Conservation (phyloP, 2,329 filamentous ascomycete genomes). For the Neopestalotiopsis rosae region DNA sequence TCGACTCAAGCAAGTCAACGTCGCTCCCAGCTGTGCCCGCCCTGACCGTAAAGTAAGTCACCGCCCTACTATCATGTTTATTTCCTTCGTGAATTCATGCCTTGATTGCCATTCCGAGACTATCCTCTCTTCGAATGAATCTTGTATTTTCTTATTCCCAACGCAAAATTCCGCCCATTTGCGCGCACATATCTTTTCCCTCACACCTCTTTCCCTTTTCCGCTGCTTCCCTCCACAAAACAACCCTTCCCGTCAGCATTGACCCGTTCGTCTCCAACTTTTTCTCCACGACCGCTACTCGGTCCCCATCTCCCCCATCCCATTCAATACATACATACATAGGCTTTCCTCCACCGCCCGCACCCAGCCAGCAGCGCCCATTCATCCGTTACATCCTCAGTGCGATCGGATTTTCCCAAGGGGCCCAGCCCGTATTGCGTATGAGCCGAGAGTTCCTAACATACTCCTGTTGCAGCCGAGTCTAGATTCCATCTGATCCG, state of each 20-base stretch:
- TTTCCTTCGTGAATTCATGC: background rate
- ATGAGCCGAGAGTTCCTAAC: background rate
- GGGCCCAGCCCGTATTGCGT: background rate
- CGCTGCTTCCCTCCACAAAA: slow-evolving; percentile 1
- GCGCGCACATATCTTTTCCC: background rate
- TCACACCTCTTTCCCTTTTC: slow-evolving; percentile 1
- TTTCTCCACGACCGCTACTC: slow-evolving; percentile 15
- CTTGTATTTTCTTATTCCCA: background rate
- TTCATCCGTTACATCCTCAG: background rate
- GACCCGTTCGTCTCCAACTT: slow-evolving; percentile 17
- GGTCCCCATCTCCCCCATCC: slow-evolving; percentile 4
- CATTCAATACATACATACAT: slow-evolving; percentile 1
- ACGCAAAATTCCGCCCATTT: background rate
- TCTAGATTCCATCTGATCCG: background rate
- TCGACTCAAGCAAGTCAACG: slow-evolving; percentile 14
- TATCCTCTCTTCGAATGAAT: too few species aligned
- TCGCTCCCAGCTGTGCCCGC: background rate
- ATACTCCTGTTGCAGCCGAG: background rate
- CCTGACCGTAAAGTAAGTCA: slow-evolving; percentile 16
- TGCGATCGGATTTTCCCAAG: slow-evolving; percentile 1
- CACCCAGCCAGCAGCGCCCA: background rate
- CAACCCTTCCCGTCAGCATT: background rate
- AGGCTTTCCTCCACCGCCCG: slow-evolving; percentile 11
- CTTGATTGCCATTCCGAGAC: too few species aligned
- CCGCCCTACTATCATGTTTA: background rate